Evolutionary conservation across 1,284 basidiomycete species (phyloP).

Genomic region (Neonothopanus nambi): DNA sequence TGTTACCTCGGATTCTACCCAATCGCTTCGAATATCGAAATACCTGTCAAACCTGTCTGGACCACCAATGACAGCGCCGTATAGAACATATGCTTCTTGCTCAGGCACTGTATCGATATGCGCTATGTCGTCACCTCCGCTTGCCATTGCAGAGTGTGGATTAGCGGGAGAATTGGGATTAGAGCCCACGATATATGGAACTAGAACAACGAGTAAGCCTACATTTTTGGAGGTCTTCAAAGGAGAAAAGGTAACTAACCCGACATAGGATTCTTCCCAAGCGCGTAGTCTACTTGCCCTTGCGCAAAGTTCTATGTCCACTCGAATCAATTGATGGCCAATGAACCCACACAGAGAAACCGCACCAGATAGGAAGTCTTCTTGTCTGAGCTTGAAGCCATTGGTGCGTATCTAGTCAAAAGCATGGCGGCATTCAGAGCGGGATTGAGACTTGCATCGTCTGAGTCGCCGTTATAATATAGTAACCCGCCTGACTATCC

Average conservation of each 20-base stretch:
- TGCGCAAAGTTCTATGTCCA: conserved; percentile 63
- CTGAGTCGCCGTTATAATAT: conserved; percentile 80
- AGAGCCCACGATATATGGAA: conserved; percentile 79
- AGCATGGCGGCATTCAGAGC: conserved; percentile 86
- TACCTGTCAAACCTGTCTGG: conserved; percentile 77
- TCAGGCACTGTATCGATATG: conserved; percentile 74
- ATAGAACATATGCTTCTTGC: conserved; percentile 74
- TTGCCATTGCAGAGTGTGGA: conserved; percentile 86
- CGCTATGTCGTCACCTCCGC: conserved; percentile 72
- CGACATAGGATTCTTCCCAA: conserved; percentile 88
- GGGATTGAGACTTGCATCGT: conserved; percentile 80
- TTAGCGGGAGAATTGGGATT: conserved; percentile 90
- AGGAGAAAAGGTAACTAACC: conserved; percentile 37
- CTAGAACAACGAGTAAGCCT: conserved; percentile 31
- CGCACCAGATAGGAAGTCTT: conserved; percentile 61
- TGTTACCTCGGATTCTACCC: conserved; percentile 73
- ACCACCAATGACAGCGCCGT: conserved; percentile 88
- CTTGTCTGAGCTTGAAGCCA: conserved; percentile 66
- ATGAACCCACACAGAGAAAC: background rate
- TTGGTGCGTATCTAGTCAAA: conserved; percentile 71
- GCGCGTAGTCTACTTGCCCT: conserved; percentile 75
- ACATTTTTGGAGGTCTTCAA: background rate
- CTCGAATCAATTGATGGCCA: background rate
- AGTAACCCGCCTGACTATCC: conserved; percentile 67
- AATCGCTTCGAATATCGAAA: conserved; percentile 84